Evolutionary conservation across 2,329 filamentous ascomycete genomes (phyloP).

Genomic region (Xylariaceae sp.): DNA sequence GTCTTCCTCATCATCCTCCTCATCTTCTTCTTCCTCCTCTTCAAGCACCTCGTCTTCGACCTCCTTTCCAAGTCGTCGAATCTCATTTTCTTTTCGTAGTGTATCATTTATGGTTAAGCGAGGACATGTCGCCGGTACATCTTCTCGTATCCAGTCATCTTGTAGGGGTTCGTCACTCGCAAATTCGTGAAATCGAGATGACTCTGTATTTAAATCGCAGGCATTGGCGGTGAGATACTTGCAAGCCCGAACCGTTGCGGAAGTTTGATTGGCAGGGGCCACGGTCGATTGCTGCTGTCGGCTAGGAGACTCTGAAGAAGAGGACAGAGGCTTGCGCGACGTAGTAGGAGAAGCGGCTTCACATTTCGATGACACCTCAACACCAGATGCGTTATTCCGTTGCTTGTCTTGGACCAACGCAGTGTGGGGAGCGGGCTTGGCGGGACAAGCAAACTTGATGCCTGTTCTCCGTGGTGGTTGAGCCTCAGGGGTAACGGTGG

Average conservation of each 20-base stretch:
- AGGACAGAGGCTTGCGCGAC: slow-evolving; percentile 29
- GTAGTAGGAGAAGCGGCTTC: slow-evolving; percentile 23
- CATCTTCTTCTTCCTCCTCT: slow-evolving; percentile 61
- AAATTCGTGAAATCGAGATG: slow-evolving; percentile 80
- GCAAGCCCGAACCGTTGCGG: slow-evolving; percentile 35
- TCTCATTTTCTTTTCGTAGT: slow-evolving; percentile 80
- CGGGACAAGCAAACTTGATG: slow-evolving; percentile 73
- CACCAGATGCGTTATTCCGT: slow-evolving; percentile 8
- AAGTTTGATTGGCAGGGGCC: slow-evolving; percentile 37
- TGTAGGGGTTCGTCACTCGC: slow-evolving; percentile 75
- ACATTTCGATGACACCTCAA: slow-evolving; percentile 14
- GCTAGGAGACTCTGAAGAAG: slow-evolving; percentile 25
- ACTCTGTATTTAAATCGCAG: slow-evolving; percentile 48
- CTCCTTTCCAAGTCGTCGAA: slow-evolving; percentile 80
- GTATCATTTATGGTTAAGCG: slow-evolving; percentile 88
- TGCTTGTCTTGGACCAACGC: slow-evolving; percentile 34
- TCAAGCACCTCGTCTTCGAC: slow-evolving; percentile 82
- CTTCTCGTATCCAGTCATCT: slow-evolving; percentile 82
- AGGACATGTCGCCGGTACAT: slow-evolving; percentile 55
- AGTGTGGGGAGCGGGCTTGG: slow-evolving; percentile 43
- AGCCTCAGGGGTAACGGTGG: slow-evolving; percentile 34
- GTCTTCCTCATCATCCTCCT: slow-evolving; percentile 42
- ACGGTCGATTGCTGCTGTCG: slow-evolving; percentile 31
- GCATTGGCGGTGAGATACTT: slow-evolving; percentile 49
- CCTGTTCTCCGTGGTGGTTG: slow-evolving; percentile 49